Conservation (phyloP, 345 rosid species). For the Citrus unshiu region DNA sequence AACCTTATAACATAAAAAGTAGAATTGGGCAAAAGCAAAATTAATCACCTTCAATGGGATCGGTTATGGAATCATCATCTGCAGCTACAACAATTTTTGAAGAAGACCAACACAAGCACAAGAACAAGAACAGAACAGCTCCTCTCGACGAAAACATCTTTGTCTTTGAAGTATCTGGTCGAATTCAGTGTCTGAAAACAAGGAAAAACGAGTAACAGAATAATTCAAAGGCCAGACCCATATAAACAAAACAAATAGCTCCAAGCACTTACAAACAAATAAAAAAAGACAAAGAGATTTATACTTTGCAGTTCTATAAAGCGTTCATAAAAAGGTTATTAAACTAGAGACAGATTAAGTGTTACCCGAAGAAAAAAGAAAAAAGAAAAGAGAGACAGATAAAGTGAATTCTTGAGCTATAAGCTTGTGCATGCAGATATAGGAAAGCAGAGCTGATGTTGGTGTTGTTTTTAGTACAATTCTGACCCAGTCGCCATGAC, state of each 20-base stretch:
- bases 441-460: neutral
- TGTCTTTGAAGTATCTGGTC: neutral
- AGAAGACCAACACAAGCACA: conserved; percentile 36
- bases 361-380: too few species aligned
- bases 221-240: neutral
- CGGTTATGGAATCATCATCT: conserved; percentile 37
- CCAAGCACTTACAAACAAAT: neutral
- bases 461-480: neutral
- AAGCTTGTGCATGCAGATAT: neutral
- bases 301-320: too few species aligned
- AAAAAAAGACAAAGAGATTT: neutral
- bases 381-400: neutral
- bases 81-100: conserved; percentile 38
- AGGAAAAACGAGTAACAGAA: neutral
- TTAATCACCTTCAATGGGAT: conserved; percentile 68
- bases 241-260: neutral
- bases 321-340: too few species aligned
- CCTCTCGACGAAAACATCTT: conserved; percentile 22
- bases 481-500: conserved; percentile 12
- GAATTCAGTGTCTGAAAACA: neutral
- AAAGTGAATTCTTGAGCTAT: too few species aligned
- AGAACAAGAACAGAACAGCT: conserved; percentile 27
- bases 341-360: neutral
- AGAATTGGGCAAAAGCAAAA: neutral
- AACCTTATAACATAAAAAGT: neutral